Evolutionary conservation across 2,329 filamentous ascomycete genomes (phyloP).

Genomic region (Epichloe glyceriae): DNA sequence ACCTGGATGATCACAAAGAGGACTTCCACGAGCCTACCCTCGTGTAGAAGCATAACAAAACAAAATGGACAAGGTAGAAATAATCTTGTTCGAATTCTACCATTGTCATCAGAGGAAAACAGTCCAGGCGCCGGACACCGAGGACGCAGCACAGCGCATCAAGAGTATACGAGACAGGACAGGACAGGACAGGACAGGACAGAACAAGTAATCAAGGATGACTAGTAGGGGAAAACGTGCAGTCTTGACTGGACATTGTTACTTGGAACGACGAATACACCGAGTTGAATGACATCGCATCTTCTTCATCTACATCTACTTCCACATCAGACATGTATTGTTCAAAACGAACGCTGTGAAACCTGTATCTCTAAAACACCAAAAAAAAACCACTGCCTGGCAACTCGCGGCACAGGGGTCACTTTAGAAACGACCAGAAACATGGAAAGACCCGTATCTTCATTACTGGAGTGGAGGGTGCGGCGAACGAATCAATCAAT

Average conservation of each 20-base stretch:
- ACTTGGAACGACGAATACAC: no score
- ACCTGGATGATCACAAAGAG: constrained; percentile 40
- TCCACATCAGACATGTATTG: no score
- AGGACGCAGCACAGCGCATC: not conserved
- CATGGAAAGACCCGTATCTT: not conserved
- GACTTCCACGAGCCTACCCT: constrained; percentile 38
- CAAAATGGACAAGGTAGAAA: constrained; percentile 19
- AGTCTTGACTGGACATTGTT: no score
- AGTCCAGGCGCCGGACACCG: not conserved
- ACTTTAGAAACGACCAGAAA: not conserved
- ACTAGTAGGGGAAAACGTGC: no score
- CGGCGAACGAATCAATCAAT: not conserved
- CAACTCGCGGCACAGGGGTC: not conserved
- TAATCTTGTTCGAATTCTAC: not conserved
- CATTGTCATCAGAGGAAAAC: not conserved
- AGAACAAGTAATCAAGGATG: not conserved
- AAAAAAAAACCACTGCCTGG: not conserved
- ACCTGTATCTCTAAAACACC: no score
- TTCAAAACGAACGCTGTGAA: no score
- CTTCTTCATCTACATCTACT: no score
- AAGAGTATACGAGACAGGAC: not conserved
- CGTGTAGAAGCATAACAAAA: constrained; percentile 6
- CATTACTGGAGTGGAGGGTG: not conserved
- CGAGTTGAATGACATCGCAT: no score
- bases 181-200: not conserved